A percentile compares a stretch with the other conserved stretches of the same genome.
These are phyloP conservation scores for Eremochloa ophiuroides DNA, from an alignment of 176 grass and related monocot genomes.

Conservation along the genomic window DNA sequence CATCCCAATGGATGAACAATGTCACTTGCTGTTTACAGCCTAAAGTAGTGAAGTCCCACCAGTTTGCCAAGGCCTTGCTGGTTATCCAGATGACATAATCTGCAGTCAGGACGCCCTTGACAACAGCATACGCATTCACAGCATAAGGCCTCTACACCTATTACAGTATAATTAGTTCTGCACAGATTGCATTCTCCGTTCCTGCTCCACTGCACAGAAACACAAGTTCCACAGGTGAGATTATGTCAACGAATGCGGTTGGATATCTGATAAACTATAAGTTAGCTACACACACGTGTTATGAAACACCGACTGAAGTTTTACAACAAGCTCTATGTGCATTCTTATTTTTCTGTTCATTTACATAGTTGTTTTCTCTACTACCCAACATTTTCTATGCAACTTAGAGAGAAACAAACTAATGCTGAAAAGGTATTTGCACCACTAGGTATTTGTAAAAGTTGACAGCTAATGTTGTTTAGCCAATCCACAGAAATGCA, in stretches of 20 bases:
- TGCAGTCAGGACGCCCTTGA: neutral
- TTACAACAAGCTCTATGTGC: neutral
- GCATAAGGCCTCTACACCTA: neutral
- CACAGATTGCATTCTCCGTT: conserved; percentile 15
- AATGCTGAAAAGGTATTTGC: neutral
- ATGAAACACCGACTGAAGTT: neutral
- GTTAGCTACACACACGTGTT: neutral
- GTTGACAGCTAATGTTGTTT: neutral
- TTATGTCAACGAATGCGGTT: neutral
- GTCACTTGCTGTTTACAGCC: neutral
- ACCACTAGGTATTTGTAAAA: neutral
- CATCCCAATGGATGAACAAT: neutral
- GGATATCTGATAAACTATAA: neutral
- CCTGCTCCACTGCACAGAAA: conserved; percentile 39
- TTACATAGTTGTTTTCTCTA: neutral
- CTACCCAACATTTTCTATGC: neutral
- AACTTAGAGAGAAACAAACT: neutral
- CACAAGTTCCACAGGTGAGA: conserved; percentile 7
- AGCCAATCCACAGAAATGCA: neutral
- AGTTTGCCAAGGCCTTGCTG: no score
- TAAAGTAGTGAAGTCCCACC: neutral
- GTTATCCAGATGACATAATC: neutral
- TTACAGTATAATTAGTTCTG: conserved; percentile 16
- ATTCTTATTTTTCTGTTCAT: conserved; percentile 9
- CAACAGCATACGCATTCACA: neutral